Conservation (phyloP, 257 asterid genomes). For the Nicotiana noctiflora region DNA sequence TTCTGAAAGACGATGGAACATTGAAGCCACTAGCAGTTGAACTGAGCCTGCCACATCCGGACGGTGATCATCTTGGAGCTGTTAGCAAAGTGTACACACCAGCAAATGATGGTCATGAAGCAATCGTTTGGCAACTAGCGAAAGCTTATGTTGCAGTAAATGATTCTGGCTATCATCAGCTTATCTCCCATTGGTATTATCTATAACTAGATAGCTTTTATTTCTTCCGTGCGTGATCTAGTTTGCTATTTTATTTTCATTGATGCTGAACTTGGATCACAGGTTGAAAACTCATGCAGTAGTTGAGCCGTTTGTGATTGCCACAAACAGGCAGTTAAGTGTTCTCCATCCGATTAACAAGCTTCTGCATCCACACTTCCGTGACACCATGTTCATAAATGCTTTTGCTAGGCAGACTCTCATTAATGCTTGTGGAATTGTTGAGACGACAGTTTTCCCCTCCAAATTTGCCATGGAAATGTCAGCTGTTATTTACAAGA, state of each 20-base stretch:
- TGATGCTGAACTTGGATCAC: not conserved
- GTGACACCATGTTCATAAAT: constrained; percentile 64
- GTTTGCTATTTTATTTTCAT: not conserved
- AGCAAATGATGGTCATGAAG: constrained; percentile 26
- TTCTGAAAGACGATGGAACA: constrained; percentile 32
- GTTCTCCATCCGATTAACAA: constrained; percentile 55
- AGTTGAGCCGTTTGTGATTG: constrained; percentile 63
- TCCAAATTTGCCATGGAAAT: constrained; percentile 48
- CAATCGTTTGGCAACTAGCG: constrained; percentile 44
- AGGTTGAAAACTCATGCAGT: constrained; percentile 57
- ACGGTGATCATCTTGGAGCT: constrained; percentile 33
- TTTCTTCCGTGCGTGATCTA: not conserved
- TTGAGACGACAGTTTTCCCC: constrained; percentile 48
- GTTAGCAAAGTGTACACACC: constrained; percentile 43
- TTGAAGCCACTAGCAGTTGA: constrained; percentile 45
- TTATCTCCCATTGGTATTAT: constrained; percentile 44
- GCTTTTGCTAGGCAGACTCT: constrained; percentile 49
- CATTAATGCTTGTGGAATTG: constrained; percentile 50
- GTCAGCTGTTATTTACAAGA: constrained; percentile 40
- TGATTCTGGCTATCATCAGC: constrained; percentile 57
- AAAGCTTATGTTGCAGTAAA: constrained; percentile 47
- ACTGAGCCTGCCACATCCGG: constrained; percentile 44
- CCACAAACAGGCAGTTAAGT: constrained; percentile 53
- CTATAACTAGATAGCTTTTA: not conserved
- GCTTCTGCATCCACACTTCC: constrained; percentile 61